These are phyloP conservation scores for Termitomyces titanicus DNA, from an alignment of 768 basidiomycete species.

Conservation along the genomic window DNA sequence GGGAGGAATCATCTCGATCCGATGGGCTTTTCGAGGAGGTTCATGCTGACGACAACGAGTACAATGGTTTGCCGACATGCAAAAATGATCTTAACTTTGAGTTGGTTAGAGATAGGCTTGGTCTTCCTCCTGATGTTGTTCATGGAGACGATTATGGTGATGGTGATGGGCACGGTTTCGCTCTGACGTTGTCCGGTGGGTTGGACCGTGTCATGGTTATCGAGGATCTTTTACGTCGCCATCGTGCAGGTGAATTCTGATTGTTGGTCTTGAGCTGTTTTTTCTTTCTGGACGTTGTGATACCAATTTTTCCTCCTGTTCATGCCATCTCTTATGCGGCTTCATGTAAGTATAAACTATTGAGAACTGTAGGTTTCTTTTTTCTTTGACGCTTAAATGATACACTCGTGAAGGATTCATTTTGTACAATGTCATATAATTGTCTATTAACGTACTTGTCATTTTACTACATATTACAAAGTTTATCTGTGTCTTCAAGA, in stretches of 20 bases:
- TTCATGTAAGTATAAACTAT: too few relatives aligned
- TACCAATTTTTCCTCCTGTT: too few relatives aligned
- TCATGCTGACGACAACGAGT: background rate
- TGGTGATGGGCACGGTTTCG: background rate
- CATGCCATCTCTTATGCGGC: too few relatives aligned
- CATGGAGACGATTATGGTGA: background rate
- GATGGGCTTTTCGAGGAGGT: background rate
- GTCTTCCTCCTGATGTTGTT: background rate
- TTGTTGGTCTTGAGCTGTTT: background rate
- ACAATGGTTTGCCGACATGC: background rate
- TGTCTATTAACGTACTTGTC: too few relatives aligned
- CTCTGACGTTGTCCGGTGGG: background rate
- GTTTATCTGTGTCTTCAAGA: too few relatives aligned
- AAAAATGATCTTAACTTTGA: background rate
- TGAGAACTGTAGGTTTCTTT: too few relatives aligned
- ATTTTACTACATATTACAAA: too few relatives aligned
- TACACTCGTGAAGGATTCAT: too few relatives aligned
- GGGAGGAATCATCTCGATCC: background rate
- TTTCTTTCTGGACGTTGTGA: background rate
- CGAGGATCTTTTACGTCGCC: background rate
- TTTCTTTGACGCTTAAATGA: too few relatives aligned
- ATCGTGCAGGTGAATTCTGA: background rate
- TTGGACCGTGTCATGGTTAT: background rate
- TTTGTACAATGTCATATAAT: too few relatives aligned
- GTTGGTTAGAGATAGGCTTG: background rate